phyloP scores from a whole-genome alignment of 441 rosid genomes.

The Adansonia gregorii region DNA sequence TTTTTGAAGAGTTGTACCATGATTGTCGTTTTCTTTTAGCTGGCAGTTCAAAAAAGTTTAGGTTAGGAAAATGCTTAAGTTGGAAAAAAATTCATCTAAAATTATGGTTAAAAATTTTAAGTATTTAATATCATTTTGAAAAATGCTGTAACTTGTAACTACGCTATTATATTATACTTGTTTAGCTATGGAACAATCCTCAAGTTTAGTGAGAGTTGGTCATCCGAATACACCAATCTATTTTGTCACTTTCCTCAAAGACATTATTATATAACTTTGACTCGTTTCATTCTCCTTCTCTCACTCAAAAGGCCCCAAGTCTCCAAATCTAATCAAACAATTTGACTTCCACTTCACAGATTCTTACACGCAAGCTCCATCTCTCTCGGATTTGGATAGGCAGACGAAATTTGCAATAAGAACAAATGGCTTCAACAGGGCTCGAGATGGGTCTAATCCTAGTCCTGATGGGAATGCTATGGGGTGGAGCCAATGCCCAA shows the following conservation, averaged over 20 bases:
- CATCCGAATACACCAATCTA: slow-evolving; percentile 37
- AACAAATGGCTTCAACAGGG: slow-evolving; percentile 42
- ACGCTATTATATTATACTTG: background rate
- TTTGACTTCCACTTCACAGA: background rate
- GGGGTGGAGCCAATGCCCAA: slow-evolving; percentile 40
- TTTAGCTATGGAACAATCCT: slow-evolving; percentile 26
- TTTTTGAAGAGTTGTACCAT: background rate
- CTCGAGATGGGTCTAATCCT: slow-evolving; percentile 36
- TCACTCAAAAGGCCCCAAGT: slow-evolving; percentile 33
- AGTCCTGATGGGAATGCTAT: slow-evolving; percentile 42
- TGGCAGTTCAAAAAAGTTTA: too few species aligned
- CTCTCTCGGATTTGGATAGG: background rate
- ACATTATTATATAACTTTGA: slow-evolving; percentile 28
- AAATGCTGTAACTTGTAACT: background rate
- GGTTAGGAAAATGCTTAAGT: too few species aligned
- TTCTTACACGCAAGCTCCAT: slow-evolving; percentile 12
- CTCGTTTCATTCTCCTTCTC: slow-evolving; percentile 12
- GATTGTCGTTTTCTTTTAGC: background rate
- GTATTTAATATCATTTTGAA: too few species aligned
- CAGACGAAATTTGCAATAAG: background rate
- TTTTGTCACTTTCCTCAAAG: slow-evolving; percentile 22
- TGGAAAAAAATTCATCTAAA: too few species aligned
- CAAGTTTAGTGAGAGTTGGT: slow-evolving; percentile 38
- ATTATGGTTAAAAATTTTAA: too few species aligned
- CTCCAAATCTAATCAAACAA: slow-evolving; percentile 31